A percentile compares a stretch with the other conserved stretches of the same genome.
Evolutionary conservation across 768 basidiomycete species (phyloP).

Genomic region (Boletus subparvulus): DNA sequence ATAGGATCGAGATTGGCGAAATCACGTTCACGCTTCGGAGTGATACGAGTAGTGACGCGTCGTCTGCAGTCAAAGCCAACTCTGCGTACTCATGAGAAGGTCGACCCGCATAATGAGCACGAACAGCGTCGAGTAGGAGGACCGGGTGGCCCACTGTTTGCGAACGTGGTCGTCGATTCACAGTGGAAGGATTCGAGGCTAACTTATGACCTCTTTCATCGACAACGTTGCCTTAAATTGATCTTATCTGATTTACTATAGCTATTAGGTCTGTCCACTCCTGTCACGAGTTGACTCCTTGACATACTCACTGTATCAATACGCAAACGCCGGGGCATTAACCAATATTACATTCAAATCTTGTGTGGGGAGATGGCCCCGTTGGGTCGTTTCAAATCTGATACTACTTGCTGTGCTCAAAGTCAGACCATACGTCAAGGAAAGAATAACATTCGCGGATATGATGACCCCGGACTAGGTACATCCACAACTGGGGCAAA

Average conservation of each 20-base stretch:
- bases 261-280: background rate
- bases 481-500: background rate
- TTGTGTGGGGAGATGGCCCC: background rate
- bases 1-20: slow-evolving; percentile 21
- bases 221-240: background rate
- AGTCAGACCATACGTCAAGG: background rate
- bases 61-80: background rate
- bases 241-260: background rate
- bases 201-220: background rate
- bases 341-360: background rate
- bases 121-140: background rate
- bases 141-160: background rate
- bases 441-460: background rate
- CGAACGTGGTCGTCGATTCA: background rate
- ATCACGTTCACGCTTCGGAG: slow-evolving; percentile 20
- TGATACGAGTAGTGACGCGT: background rate
- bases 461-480: background rate
- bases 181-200: background rate
- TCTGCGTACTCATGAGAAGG: background rate
- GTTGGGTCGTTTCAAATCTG: background rate
- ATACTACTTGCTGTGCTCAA: background rate
- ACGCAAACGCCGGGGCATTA: background rate
- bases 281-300: background rate
- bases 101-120: background rate
- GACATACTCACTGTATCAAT: slow-evolving; percentile 1